Conservation (phyloP, 345 rosid genomes). For the Orychophragmus violaceus region DNA sequence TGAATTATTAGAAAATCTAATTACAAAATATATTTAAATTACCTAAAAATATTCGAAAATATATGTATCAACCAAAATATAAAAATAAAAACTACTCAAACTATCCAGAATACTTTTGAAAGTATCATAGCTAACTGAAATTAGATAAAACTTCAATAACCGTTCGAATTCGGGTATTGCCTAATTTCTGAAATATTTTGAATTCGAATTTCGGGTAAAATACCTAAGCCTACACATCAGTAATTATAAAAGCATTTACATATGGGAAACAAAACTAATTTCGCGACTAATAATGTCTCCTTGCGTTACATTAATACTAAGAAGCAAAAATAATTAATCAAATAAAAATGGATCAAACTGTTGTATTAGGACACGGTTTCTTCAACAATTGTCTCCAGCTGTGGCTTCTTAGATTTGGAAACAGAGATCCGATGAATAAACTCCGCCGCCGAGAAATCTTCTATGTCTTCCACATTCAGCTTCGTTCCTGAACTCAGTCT, state of each 20-base stretch:
- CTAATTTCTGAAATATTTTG: too few species aligned
- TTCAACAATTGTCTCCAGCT: conserved; percentile 63
- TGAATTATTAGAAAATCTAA: too few species aligned
- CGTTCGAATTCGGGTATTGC: too few species aligned
- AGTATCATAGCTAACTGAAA: too few species aligned
- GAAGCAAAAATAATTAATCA: neutral
- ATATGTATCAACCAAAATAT: too few species aligned
- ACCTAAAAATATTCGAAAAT: too few species aligned
- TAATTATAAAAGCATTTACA: conserved; percentile 1
- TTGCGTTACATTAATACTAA: neutral
- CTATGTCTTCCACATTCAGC: conserved; percentile 53
- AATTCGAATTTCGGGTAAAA: too few species aligned
- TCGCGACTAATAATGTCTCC: neutral
- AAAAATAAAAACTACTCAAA: too few species aligned
- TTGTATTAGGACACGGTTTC: conserved; percentile 35
- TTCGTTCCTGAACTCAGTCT: conserved; percentile 17
- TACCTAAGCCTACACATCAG: too few species aligned
- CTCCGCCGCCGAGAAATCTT: conserved; percentile 49
- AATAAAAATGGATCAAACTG: neutral
- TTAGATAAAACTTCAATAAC: too few species aligned
- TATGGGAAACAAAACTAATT: neutral
- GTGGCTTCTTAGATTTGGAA: conserved; percentile 72
- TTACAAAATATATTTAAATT: too few species aligned
- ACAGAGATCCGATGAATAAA: conserved; percentile 50
- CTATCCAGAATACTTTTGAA: too few species aligned